Percentiles rank a stretch among this genome's conserved stretches.
phyloP scores from a whole-genome alignment of 768 basidiomycete species.

The Mycena amicta region DNA sequence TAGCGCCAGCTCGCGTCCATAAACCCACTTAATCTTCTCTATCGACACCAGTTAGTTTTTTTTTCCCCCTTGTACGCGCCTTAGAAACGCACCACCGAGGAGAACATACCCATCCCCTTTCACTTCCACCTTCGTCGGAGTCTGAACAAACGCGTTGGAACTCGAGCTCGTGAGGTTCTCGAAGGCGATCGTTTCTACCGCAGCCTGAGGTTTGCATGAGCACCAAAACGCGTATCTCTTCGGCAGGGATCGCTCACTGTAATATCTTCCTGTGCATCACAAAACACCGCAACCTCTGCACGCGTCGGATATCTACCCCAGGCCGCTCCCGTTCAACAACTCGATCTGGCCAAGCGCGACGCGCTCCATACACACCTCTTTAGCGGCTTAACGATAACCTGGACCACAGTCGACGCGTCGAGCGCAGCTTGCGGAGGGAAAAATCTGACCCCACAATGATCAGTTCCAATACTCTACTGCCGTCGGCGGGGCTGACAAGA shows the following conservation, averaged over 20 bases:
- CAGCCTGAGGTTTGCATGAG: neutral
- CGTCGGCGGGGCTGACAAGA: conserved; percentile 18
- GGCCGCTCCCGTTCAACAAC: neutral
- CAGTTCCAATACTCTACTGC: neutral
- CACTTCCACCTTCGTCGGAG: conserved; percentile 3
- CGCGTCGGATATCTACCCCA: conserved; percentile 14
- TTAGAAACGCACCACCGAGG: conserved; percentile 2
- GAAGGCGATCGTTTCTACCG: conserved; percentile 9
- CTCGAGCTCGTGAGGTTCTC: conserved; percentile 11
- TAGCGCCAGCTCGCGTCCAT: conserved; percentile 6
- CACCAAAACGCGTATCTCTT: neutral
- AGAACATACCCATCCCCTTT: conserved; percentile 19
- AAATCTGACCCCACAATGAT: too few species aligned
- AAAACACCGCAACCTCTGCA: conserved; percentile 15
- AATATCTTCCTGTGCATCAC: conserved; percentile 17
- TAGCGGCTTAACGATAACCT: conserved; percentile 16
- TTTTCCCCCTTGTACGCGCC: neutral
- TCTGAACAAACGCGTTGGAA: conserved; percentile 3
- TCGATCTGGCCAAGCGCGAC: neutral
- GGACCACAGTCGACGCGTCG: conserved; percentile 8
- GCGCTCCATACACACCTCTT: conserved; percentile 5
- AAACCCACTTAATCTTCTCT: conserved; percentile 20
- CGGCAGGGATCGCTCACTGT: conserved; percentile 10
- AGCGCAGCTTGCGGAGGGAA: neutral
- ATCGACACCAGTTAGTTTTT: neutral